Evolutionary conservation across 371 early-diverging fungal genomes (phyloP).

Genomic region (Parasitella parasitica): DNA sequence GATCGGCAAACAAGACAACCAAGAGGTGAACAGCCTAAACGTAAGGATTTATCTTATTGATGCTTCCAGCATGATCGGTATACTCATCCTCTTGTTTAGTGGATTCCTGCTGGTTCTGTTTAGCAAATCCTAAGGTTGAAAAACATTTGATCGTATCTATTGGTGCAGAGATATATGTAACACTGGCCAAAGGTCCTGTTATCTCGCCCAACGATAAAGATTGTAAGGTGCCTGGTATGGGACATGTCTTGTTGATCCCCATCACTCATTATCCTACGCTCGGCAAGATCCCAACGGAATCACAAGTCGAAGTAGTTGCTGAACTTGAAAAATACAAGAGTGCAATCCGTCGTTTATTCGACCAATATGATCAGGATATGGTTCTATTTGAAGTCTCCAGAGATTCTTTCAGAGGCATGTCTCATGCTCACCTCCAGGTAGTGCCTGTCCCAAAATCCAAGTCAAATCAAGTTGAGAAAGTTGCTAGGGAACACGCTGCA

Average conservation of each 20-base stretch:
- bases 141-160: conserved; percentile 80
- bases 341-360: conserved; percentile 48
- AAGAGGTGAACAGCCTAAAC: conserved; percentile 5
- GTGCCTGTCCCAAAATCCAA: conserved; percentile 47
- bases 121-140: conserved; percentile 75
- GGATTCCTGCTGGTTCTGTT: conserved; percentile 86
- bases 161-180: conserved; percentile 69
- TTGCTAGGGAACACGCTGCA: conserved; percentile 37
- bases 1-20: conserved; percentile 17
- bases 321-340: conserved; percentile 66
- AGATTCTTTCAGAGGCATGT: conserved; percentile 40
- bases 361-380: conserved; percentile 52
- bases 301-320: conserved; percentile 36
- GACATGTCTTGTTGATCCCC: conserved; percentile 75
- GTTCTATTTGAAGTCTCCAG: conserved; percentile 72
- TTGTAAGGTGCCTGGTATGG: conserved; percentile 58
- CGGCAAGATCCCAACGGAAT: conserved; percentile 41
- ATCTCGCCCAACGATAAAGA: conserved; percentile 25
- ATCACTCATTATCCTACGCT: conserved; percentile 69
- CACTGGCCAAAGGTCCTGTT: conserved; percentile 77
- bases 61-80: not conserved
- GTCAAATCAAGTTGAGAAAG: conserved; percentile 29
- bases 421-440: conserved; percentile 71
- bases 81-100: conserved; percentile 11
- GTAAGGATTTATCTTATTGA: conserved; percentile 9